Evolutionary conservation across 2,329 filamentous ascomycete genomes (phyloP), one percentile per base, ranked within the genome.

Genomic region (Graphium sp.): DNA sequence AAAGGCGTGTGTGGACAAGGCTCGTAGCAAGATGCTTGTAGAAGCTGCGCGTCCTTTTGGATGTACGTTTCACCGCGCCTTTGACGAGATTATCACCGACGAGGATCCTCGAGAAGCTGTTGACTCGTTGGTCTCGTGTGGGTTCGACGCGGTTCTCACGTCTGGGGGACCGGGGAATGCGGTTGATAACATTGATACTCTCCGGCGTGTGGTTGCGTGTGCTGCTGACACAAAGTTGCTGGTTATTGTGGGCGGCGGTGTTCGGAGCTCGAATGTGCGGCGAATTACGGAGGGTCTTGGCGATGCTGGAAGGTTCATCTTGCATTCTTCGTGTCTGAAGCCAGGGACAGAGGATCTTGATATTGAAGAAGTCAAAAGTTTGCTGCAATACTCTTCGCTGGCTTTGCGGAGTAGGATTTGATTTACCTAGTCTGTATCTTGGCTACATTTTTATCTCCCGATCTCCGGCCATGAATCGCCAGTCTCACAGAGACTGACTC

Each of bases 31-130:
- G 3, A 35, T 37, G 29, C 53, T 72, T 4, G 46, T 66, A 1
- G 22, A 38, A 3, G 42, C 49, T 10, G 58, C 63, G 0, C 39
- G 35, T 6, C 60, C 58, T 2, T 53, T 54, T 18, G 43, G 42
- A 11, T 60, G 58, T 35, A 54, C 66, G n/a, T 62, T 71, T 35
- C 65, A 69, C 42, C 57, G 66, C 11, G 66, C 66, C 3, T 66
- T 67, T 33, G 66, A 72, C 39, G 47, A 53, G 12, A 45, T 67
- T 8, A 38, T 62, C 4, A 35, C 39, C 25, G 28, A 32, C 7
- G 38, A 37, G 0, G 37, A 32, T 18, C 28, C 6, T 7, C 45
- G 40, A 39, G 26, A 35, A 3, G 46, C 46, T 2, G 40, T 67
- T 17, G 38, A 45, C 5, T 40, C 42, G 6, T 39, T 69, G 9